Percentiles rank a stretch among this genome's conserved stretches.
Conservation (phyloP, 768 basidiomycete species). For the Pisolithus orientalis region DNA sequence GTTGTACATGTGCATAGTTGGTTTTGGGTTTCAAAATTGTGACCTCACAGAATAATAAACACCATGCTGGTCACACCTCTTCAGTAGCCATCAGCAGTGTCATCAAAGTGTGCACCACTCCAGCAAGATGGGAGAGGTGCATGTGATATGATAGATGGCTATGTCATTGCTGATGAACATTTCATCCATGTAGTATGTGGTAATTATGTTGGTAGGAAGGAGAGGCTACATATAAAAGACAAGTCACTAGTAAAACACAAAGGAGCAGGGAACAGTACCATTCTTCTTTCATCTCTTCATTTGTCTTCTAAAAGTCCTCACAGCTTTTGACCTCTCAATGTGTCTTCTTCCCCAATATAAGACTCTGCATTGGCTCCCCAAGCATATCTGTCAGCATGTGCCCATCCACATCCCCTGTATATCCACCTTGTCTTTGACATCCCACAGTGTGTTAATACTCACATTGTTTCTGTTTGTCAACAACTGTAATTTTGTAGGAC, state of each 20-base stretch:
- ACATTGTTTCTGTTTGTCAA: too few species aligned
- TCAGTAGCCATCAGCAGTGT: too few species aligned
- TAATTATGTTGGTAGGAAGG: neutral
- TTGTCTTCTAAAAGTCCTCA: neutral
- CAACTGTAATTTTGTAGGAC: slow-evolving; percentile 2
- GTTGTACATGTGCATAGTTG: neutral
- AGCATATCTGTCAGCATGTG: slow-evolving; percentile 36
- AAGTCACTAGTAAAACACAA: neutral
- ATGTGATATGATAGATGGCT: too few species aligned
- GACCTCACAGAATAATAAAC: neutral
- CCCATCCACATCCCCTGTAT: too few species aligned
- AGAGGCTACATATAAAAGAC: neutral
- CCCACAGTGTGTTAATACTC: too few species aligned
- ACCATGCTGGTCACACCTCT: too few species aligned
- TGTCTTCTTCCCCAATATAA: slow-evolving; percentile 53
- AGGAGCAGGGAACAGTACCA: neutral
- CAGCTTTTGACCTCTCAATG: neutral
- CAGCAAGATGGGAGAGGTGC: too few species aligned
- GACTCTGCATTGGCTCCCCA: slow-evolving; percentile 65
- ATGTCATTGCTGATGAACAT: too few species aligned
- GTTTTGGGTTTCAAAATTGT: neutral
- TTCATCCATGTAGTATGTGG: neutral
- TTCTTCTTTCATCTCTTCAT: neutral
- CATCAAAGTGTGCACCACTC: too few species aligned
- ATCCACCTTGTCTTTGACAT: too few species aligned